Evolutionary conservation across 2,329 filamentous ascomycete genomes (phyloP).

Genomic region (Clonostachys chloroleuca): DNA sequence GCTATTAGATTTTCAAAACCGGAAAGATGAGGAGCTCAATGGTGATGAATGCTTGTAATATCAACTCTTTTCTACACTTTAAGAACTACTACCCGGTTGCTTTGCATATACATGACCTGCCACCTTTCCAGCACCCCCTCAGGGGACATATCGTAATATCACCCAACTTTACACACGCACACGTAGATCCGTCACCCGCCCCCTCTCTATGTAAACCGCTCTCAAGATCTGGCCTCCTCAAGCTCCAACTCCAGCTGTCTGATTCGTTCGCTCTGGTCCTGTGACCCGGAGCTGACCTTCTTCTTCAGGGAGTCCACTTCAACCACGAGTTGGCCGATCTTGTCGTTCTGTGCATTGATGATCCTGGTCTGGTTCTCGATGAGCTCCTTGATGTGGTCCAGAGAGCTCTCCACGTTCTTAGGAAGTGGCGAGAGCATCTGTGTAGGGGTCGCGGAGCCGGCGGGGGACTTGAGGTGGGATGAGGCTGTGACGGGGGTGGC

Average conservation of each 20-base stretch:
- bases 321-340: conserved; percentile 63
- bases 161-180: background rate
- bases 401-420: conserved; percentile 52
- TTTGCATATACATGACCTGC: no score
- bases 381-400: conserved; percentile 73
- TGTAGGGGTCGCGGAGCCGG: conserved; percentile 18
- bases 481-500: conserved; percentile 17
- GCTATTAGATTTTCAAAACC: no score
- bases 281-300: conserved; percentile 49
- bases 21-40: no score
- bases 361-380: conserved; percentile 74
- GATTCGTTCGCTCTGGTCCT: conserved; percentile 65
- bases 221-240: conserved; percentile 56
- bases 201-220: background rate
- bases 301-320: conserved; percentile 82
- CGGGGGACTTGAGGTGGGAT: conserved; percentile 21
- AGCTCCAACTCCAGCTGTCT: conserved; percentile 64
- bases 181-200: no score
- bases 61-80: background rate
- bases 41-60: background rate
- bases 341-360: conserved; percentile 71
- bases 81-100: no score
- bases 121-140: background rate
- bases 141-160: background rate
- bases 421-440: conserved; percentile 17